A percentile compares a stretch with the other conserved stretches of the same genome.
These are phyloP conservation scores for Ustilago esculenta DNA, from an alignment of 1,284 basidiomycete species.

Conservation along the genomic window DNA sequence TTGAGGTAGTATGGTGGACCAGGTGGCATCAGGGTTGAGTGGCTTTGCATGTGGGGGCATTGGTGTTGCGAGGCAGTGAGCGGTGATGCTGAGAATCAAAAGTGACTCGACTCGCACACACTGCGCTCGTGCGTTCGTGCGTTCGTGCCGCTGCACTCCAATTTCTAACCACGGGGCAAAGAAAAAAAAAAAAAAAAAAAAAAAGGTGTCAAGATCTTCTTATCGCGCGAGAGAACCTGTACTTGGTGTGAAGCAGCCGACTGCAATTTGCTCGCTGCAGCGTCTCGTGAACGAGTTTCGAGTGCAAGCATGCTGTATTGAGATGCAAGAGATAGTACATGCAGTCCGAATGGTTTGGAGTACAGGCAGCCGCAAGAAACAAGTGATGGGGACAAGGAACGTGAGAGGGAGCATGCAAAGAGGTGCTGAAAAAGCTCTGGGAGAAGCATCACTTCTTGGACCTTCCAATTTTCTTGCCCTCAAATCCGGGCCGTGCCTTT, in stretches of 20 bases:
- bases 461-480: constrained; percentile 53
- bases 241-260: no score
- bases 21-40: no score
- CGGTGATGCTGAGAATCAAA: not conserved
- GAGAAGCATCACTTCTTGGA: constrained; percentile 26
- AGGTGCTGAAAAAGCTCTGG: no score
- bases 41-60: no score
- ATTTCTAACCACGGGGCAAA: constrained; percentile 1
- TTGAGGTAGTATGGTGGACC: no score
- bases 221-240: constrained; percentile 32
- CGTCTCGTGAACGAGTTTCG: not conserved
- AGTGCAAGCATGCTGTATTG: constrained; percentile 3
- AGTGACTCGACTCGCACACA: constrained; percentile 30
- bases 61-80: no score
- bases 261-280: no score
- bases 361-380: not conserved
- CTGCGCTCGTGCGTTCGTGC: constrained; percentile 8
- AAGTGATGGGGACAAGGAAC: not conserved
- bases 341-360: not conserved
- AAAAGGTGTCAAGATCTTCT: constrained; percentile 19
- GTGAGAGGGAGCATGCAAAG: not conserved
- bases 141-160: not conserved
- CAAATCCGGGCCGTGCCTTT: constrained; percentile 59
- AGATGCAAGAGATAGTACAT: not conserved
- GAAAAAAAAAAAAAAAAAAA: constrained; percentile 2